Evolutionary conservation across 2,329 filamentous ascomycete genomes (phyloP).

Genomic region (Calonectria pseudoreteaudii): DNA sequence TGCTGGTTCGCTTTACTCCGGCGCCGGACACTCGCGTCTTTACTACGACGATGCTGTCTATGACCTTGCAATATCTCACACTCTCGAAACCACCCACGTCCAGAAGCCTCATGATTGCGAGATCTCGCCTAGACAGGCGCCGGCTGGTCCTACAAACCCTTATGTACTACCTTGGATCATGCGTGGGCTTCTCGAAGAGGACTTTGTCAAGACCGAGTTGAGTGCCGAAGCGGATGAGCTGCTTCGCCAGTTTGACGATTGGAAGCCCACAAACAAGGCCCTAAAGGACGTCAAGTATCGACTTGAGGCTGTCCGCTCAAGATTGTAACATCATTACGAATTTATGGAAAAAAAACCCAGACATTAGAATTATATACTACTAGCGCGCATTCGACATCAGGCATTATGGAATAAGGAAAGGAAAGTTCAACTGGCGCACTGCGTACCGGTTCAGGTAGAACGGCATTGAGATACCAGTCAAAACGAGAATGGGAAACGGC

Average conservation of each 20-base stretch:
- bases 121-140: slow-evolving; percentile 39
- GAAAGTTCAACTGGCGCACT: background rate
- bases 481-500: background rate
- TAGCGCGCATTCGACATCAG: slow-evolving; percentile 4
- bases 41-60: slow-evolving; percentile 93
- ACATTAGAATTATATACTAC: slow-evolving; percentile 9
- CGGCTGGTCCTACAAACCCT: slow-evolving; percentile 75
- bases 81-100: slow-evolving; percentile 76
- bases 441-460: slow-evolving; percentile 23
- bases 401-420: slow-evolving; percentile 12
- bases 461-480: slow-evolving; percentile 7
- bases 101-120: slow-evolving; percentile 48
- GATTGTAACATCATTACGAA: slow-evolving; percentile 61
- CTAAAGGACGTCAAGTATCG: slow-evolving; percentile 96
- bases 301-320: slow-evolving; percentile 90
- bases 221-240: slow-evolving; percentile 81
- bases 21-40: slow-evolving; percentile 92
- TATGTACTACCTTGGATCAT: slow-evolving; percentile 97
- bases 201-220: slow-evolving; percentile 86
- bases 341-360: background rate
- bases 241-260: slow-evolving; percentile 90
- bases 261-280: slow-evolving; percentile 90
- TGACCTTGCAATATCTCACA: slow-evolving; percentile 78
- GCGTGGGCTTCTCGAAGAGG: slow-evolving; percentile 91
- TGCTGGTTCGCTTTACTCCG: slow-evolving; percentile 89